These are phyloP conservation scores for Naematelia encephala DNA, from an alignment of 768 basidiomycete species.

Conservation along the genomic window DNA sequence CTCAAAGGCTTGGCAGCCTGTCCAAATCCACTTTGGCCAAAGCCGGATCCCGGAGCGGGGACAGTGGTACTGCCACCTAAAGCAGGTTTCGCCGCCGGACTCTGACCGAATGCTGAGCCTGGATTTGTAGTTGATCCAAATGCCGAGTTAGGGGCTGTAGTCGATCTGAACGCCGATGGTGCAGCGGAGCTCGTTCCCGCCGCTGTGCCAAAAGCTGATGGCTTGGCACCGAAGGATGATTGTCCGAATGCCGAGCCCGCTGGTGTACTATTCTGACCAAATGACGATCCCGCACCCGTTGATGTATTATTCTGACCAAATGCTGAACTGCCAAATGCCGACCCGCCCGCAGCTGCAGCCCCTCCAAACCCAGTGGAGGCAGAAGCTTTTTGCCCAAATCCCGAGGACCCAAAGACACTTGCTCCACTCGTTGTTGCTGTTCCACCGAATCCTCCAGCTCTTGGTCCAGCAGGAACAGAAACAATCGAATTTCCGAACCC, in stretches of 20 bases:
- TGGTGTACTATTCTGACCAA: slow-evolving; percentile 2
- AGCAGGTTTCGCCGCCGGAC: background rate
- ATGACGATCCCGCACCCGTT: slow-evolving; percentile 1
- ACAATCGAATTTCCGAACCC: slow-evolving; percentile 6
- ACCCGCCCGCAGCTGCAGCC: slow-evolving; percentile 5
- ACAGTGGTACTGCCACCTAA: background rate
- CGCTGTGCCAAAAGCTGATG: slow-evolving; percentile 4
- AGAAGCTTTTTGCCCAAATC: slow-evolving; percentile 14
- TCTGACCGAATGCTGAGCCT: slow-evolving; percentile 2
- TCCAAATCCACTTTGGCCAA: background rate
- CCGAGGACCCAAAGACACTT: slow-evolving; percentile 21
- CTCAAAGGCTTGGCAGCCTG: background rate
- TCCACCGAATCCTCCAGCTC: slow-evolving; percentile 10
- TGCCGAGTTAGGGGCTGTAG: background rate
- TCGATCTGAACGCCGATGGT: slow-evolving; percentile 6
- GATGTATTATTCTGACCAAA: slow-evolving; percentile 7
- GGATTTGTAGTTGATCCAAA: slow-evolving; percentile 1
- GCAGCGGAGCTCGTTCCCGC: background rate
- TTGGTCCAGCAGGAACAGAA: slow-evolving; percentile 13
- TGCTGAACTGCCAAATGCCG: slow-evolving; percentile 12
- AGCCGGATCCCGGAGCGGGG: background rate
- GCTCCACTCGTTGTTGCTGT: slow-evolving; percentile 3
- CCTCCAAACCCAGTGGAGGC: slow-evolving; percentile 10
- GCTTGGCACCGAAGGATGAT: slow-evolving; percentile 12
- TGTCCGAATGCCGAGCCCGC: slow-evolving; percentile 19